A percentile compares a stretch with the other conserved stretches of the same genome.
Conservation (phyloP, 371 early-diverging fungal genomes). For the Fennellomyces sp. region DNA sequence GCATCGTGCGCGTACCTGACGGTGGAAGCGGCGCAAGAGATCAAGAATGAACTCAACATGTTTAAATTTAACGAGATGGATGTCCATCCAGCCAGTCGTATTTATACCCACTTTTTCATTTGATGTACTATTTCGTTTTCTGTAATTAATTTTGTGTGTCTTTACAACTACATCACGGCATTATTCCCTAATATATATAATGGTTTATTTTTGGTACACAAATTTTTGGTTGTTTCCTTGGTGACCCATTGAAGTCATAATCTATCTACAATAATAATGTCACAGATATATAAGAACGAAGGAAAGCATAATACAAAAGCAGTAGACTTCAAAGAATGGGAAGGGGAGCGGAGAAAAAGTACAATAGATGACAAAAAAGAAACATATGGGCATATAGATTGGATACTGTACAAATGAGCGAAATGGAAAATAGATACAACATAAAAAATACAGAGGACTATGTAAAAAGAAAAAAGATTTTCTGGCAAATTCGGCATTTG, state of each 20-base stretch:
- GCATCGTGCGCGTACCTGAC: conserved; percentile 60
- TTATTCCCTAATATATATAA: not conserved
- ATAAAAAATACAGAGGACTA: conserved; percentile 6
- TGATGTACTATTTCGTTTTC: conserved; percentile 22
- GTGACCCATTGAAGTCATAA: not conserved
- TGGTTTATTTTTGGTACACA: too few species aligned
- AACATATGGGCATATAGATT: not conserved
- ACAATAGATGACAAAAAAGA: not conserved
- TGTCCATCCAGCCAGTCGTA: conserved; percentile 68
- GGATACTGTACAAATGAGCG: not conserved
- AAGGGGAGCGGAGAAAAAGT: not conserved
- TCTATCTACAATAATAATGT: not conserved
- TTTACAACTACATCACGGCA: not conserved
- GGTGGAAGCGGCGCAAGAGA: conserved; percentile 57
- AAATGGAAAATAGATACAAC: conserved; percentile 6
- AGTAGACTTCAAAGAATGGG: not conserved
- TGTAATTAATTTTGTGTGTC: not conserved
- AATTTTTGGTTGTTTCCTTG: not conserved
- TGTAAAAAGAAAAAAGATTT: conserved; percentile 10
- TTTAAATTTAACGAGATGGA: conserved; percentile 75
- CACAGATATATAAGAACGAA: not conserved
- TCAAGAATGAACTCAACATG: conserved; percentile 73
- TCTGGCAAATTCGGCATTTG: not conserved
- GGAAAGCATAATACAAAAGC: not conserved
- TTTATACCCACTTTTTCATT: conserved; percentile 69